Evolutionary conservation across 83 land plant species (phyloP).

Genomic region (Thuja plicata): DNA sequence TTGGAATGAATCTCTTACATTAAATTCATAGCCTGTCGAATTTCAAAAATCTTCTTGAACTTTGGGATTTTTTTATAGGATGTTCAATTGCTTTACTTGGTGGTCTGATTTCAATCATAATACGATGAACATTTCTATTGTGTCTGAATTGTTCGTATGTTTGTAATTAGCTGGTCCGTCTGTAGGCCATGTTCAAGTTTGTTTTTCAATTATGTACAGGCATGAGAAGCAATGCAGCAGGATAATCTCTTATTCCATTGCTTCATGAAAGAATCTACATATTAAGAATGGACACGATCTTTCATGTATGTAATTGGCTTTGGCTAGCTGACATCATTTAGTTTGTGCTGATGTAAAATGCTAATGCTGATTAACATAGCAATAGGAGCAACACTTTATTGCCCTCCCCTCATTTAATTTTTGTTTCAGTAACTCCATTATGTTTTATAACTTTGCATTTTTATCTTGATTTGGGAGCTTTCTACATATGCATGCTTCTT

Average conservation of each 20-base stretch:
- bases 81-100: neutral
- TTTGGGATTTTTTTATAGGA: neutral
- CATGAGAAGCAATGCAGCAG: neutral
- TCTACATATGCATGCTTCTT: neutral
- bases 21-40: neutral
- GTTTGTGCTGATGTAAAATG: neutral
- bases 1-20: neutral
- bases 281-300: neutral
- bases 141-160: neutral
- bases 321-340: neutral
- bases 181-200: neutral
- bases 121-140: neutral
- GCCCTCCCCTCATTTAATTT: neutral
- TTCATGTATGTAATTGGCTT: neutral
- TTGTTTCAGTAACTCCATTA: neutral
- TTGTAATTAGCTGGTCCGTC: neutral
- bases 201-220: neutral
- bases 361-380: neutral
- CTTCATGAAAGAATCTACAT: neutral
- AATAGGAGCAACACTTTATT: neutral
- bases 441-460: neutral
- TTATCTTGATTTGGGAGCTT: neutral
- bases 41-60: too few relatives aligned
- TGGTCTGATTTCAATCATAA: neutral
- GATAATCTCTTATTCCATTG: neutral